phyloP scores from a whole-genome alignment of 2,329 filamentous ascomycete genomes.

The Phyllosticta paracitricarpa region DNA sequence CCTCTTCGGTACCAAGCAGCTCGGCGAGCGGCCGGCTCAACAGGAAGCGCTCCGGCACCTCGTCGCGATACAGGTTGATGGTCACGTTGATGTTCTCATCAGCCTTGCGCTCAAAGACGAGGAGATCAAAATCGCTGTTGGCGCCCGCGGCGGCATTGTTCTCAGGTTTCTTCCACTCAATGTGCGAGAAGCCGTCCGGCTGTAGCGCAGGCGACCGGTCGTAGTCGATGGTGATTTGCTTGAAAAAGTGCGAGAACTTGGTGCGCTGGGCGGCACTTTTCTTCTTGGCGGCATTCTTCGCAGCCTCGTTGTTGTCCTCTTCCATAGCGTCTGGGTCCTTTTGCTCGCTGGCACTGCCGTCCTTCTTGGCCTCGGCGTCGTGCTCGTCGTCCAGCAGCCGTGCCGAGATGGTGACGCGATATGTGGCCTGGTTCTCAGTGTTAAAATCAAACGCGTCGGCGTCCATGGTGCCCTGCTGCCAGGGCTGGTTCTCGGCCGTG shows the following conservation, averaged over 20 bases:
- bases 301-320: conserved; percentile 39
- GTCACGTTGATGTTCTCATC: conserved; percentile 90
- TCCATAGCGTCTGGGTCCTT: conserved; percentile 48
- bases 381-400: conserved; percentile 54
- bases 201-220: conserved; percentile 54
- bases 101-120: conserved; percentile 83
- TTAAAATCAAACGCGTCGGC: conserved; percentile 75
- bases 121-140: conserved; percentile 72
- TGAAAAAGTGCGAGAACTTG: conserved; percentile 70
- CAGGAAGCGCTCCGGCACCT: conserved; percentile 74
- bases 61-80: conserved; percentile 75
- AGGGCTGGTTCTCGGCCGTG: conserved; percentile 85
- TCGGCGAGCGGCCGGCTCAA: conserved; percentile 72
- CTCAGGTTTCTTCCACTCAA: conserved; percentile 84
- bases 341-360: conserved; percentile 15
- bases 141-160: conserved; percentile 43
- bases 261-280: conserved; percentile 33
- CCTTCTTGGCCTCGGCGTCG: conserved; percentile 19
- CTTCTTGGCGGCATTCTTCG: conserved; percentile 15
- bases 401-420: conserved; percentile 86
- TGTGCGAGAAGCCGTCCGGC: conserved; percentile 47
- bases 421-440: conserved; percentile 66
- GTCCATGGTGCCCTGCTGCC: conserved; percentile 65
- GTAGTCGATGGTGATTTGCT: conserved; percentile 58
- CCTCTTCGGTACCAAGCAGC: conserved; percentile 76